Base-by-base conservation (phyloP, 495 filamentous ascomycete species). In the Penicillium bovifimosum region DNA sequence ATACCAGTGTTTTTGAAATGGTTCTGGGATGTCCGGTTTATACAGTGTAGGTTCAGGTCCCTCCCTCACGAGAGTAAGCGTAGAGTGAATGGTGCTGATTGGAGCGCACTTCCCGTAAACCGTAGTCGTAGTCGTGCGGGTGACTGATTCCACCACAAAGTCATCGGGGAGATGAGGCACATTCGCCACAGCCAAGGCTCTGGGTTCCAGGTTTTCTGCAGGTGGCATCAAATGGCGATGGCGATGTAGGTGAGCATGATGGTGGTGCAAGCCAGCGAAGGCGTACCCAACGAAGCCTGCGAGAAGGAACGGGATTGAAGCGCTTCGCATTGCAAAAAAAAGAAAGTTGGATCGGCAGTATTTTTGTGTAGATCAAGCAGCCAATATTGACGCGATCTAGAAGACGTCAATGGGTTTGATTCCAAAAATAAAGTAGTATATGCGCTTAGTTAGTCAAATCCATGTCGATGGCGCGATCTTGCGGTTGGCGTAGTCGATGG, bases 91-190 rank as follows among this genome's bases (percentile, higher is more conserved):
- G 0, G 60, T 52, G 20, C 46, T 50, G 4, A 61, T 60, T 11
- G 52, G 28, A 9, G 47, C 44, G 32, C 62, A 66, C 0, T 63
- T 43, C 29, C 49, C 50, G 18, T 51, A 58, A 6, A 68, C 43
- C 6, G 68, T 70, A 0, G 58, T 64, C 6, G 68, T 70, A 1
- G 59, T 66, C 6, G 66, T 71, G 20, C 65, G 11, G 9, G 63
- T 70, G 28, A 59, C 39, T 7, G 55, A 53, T 28, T 64, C 62
- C 2, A 59, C 24, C 27, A 59, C 45, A 31, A 55, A 42, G 34
- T 67, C 52, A 0, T 56, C 62, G 0, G 52, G 48, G 1, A 52
- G 34, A 8, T 56, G 47, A 10, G 48, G 24, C 14, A 35, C 48
- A 18, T 54, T 33, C 4, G 52, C 52, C 43, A 50, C 40, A 13